Percentiles rank a stretch among this genome's conserved stretches.
These are phyloP conservation scores for Scheffersomyces stambukii DNA, from an alignment of 1,139 yeast species.

Conservation along the genomic window DNA sequence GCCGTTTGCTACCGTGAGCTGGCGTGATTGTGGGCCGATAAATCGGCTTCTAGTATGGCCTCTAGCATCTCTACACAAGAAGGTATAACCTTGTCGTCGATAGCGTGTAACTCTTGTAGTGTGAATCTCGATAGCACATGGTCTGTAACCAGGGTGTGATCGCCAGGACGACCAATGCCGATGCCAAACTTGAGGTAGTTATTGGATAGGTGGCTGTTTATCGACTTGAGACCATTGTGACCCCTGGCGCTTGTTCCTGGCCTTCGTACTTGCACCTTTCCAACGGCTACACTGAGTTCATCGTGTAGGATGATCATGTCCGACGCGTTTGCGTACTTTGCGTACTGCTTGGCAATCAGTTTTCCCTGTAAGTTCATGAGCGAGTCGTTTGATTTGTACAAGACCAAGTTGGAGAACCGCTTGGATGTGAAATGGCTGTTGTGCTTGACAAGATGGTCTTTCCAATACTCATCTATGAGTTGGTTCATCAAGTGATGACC, in stretches of 20 bases:
- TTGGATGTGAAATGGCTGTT: slow-evolving; percentile 15
- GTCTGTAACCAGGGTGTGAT: slow-evolving; percentile 45
- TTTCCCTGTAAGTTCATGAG: slow-evolving; percentile 69
- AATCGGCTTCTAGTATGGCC: slow-evolving; percentile 20
- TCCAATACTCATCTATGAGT: slow-evolving; percentile 25
- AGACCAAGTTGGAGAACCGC: slow-evolving; percentile 19
- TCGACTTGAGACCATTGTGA: slow-evolving; percentile 72
- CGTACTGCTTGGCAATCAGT: slow-evolving; percentile 46
- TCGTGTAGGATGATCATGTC: slow-evolving; percentile 64
- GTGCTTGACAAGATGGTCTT: slow-evolving; percentile 9
- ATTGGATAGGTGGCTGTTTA: slow-evolving; percentile 37
- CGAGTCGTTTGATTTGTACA: slow-evolving; percentile 45
- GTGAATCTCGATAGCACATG: slow-evolving; percentile 57
- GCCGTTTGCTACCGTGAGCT: too few relatives aligned
- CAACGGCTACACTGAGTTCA: slow-evolving; percentile 63
- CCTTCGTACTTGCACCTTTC: slow-evolving; percentile 55
- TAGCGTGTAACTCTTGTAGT: slow-evolving; percentile 26
- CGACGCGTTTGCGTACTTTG: slow-evolving; percentile 21
- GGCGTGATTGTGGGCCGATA: too few relatives aligned
- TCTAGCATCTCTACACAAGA: slow-evolving; percentile 31
- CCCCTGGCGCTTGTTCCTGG: slow-evolving; percentile 64
- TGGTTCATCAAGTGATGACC: slow-evolving; percentile 56
- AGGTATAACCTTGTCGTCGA: slow-evolving; percentile 36
- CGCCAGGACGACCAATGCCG: slow-evolving; percentile 68
- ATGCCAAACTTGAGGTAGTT: slow-evolving; percentile 50